Evolutionary conservation across 176 grass and related monocot species (phyloP).

Genomic region (Aegilops umbellulata): DNA sequence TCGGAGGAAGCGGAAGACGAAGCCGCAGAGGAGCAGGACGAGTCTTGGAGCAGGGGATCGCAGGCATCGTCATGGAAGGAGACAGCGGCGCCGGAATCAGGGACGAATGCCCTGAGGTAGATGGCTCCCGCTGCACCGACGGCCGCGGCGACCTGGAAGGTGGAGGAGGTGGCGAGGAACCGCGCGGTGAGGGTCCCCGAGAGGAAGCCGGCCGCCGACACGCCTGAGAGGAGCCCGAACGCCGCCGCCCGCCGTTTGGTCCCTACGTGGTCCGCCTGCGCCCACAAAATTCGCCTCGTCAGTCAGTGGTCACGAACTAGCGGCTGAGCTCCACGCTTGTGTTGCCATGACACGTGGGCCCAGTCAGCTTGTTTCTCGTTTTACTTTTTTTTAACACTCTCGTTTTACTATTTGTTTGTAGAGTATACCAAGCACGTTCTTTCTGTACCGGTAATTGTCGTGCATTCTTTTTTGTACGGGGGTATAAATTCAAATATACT

Average conservation of each 20-base stretch:
- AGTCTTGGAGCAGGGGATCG: slow-evolving; percentile 43
- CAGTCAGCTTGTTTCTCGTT: background rate
- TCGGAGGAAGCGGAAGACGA: slow-evolving; percentile 35
- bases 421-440: background rate
- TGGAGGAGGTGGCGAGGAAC: slow-evolving; percentile 73
- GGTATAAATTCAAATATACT: too few relatives aligned
- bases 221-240: slow-evolving; percentile 74
- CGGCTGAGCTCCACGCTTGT: background rate
- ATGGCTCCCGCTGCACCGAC: slow-evolving; percentile 43
- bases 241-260: slow-evolving; percentile 46
- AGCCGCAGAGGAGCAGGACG: slow-evolving; percentile 21
- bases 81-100: slow-evolving; percentile 38
- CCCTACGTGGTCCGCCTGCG: slow-evolving; percentile 74
- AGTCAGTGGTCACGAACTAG: background rate
- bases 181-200: slow-evolving; percentile 70
- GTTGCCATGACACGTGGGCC: background rate
- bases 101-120: slow-evolving; percentile 66
- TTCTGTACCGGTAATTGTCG: background rate
- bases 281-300: background rate
- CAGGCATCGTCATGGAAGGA: slow-evolving; percentile 48
- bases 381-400: too few relatives aligned
- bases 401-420: too few relatives aligned
- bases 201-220: slow-evolving; percentile 74
- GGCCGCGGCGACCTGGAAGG: slow-evolving; percentile 69
- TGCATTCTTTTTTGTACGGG: too few relatives aligned